A percentile compares a stretch with the other conserved stretches of the same genome.
Evolutionary conservation across 2,329 filamentous ascomycete genomes (phyloP).

Genomic region (Scytalidium sp.): DNA sequence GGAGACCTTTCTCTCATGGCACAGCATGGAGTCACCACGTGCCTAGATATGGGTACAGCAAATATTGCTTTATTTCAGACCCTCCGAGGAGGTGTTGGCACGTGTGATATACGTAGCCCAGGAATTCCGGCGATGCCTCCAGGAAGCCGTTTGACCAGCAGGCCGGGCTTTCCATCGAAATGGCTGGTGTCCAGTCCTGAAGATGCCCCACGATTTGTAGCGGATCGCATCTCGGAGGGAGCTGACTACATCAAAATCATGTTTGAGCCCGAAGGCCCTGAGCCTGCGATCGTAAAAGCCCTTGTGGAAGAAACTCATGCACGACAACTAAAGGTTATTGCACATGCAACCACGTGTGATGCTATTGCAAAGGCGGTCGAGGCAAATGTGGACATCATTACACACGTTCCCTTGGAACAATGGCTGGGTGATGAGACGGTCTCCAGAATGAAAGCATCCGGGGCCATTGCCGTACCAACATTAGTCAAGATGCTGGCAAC

Average conservation of each 20-base stretch:
- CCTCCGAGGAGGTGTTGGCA: neutral
- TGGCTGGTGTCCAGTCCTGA: neutral
- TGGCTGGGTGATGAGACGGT: neutral
- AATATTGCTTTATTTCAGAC: neutral
- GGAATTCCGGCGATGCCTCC: neutral
- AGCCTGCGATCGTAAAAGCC: neutral
- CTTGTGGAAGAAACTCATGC: neutral
- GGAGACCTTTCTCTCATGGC: neutral
- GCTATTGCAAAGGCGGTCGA: neutral
- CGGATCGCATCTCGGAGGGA: constrained; percentile 2
- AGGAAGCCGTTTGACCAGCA: neutral
- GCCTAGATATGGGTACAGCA: neutral
- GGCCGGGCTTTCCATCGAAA: neutral
- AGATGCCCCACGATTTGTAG: neutral
- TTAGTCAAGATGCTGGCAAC: neutral
- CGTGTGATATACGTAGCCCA: neutral
- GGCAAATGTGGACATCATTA: neutral
- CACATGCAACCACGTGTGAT: neutral
- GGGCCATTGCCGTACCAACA: neutral
- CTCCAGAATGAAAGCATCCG: neutral
- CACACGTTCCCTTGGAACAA: neutral
- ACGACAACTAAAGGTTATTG: neutral
- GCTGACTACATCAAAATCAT: constrained; percentile 5
- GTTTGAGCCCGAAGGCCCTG: neutral
- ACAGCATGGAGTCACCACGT: neutral